Conservation (phyloP, 2,329 filamentous ascomycete genomes). For the Cadophora luteo-olivacea region DNA sequence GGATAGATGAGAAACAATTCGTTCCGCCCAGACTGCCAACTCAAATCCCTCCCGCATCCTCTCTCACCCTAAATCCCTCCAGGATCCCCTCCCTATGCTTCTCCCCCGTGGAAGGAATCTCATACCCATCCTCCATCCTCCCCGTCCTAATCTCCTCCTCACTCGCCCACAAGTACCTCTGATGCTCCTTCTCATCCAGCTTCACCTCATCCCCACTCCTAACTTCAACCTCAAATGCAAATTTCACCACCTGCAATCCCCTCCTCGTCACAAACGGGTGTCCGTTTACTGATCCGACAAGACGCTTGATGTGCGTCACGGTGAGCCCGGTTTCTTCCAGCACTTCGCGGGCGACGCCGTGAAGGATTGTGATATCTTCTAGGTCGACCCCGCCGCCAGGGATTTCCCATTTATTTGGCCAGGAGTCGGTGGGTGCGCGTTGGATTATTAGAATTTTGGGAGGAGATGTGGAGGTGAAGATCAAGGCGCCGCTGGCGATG, state of each 20-base stretch:
- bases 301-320: neutral
- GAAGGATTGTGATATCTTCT: slow-evolving; percentile 50
- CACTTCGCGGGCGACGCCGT: slow-evolving; percentile 55
- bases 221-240: slow-evolving; percentile 27
- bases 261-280: neutral
- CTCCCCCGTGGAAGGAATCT: slow-evolving; percentile 17
- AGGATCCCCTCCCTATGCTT: slow-evolving; percentile 16
- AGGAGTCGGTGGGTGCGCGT: slow-evolving; percentile 23
- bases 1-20: no score
- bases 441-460: slow-evolving; percentile 23
- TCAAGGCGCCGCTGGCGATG: slow-evolving; percentile 16
- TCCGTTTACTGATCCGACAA: slow-evolving; percentile 12
- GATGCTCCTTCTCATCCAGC: slow-evolving; percentile 27
- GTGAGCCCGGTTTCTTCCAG: slow-evolving; percentile 54
- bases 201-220: slow-evolving; percentile 13
- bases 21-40: neutral
- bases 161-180: slow-evolving; percentile 21
- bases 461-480: neutral
- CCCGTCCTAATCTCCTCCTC: slow-evolving; percentile 24
- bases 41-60: neutral
- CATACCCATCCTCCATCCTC: slow-evolving; percentile 13
- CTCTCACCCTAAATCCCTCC: slow-evolving; percentile 20
- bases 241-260: slow-evolving; percentile 24
- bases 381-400: slow-evolving; percentile 56
- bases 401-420: slow-evolving; percentile 54